A percentile compares a stretch with the other conserved stretches of the same genome.
These are phyloP conservation scores for Sonneratia caseolaris DNA, from an alignment of 345 rosid genomes.

Conservation along the genomic window DNA sequence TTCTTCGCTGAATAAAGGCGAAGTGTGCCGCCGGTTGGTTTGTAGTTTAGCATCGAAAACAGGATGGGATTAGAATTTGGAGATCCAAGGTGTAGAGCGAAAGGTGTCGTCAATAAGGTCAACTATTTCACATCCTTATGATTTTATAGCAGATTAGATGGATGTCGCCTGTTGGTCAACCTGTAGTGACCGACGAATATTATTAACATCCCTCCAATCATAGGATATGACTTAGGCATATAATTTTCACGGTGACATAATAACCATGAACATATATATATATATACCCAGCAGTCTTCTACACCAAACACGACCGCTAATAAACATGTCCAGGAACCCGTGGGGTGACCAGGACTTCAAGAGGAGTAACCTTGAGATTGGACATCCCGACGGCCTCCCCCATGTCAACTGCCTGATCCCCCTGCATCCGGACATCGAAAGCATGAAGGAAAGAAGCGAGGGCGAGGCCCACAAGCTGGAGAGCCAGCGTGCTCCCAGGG, in stretches of 20 bases:
- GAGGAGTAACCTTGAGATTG: slow-evolving; percentile 22
- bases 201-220: neutral
- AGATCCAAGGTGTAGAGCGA: no score
- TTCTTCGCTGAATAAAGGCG: no score
- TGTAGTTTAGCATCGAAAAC: no score
- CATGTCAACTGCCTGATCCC: slow-evolving; percentile 22
- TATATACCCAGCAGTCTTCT: neutral
- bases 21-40: no score
- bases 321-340: slow-evolving; percentile 10
- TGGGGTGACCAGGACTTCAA: slow-evolving; percentile 13
- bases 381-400: slow-evolving; percentile 15
- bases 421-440: slow-evolving; percentile 15
- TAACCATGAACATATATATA: neutral
- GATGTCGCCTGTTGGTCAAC: no score
- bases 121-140: no score
- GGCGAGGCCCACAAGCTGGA: slow-evolving; percentile 19
- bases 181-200: no score
- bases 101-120: no score
- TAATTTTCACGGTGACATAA: no score
- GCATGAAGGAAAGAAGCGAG: slow-evolving; percentile 27
- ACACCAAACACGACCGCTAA: neutral
- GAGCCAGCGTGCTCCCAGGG: slow-evolving; percentile 25
- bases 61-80: no score
- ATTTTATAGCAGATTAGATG: no score
- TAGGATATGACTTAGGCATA: neutral